A percentile compares a stretch with the other conserved stretches of the same genome.
These are phyloP conservation scores for Penicillium paneum DNA, from an alignment of 2,329 filamentous ascomycete species.

Conservation along the genomic window DNA sequence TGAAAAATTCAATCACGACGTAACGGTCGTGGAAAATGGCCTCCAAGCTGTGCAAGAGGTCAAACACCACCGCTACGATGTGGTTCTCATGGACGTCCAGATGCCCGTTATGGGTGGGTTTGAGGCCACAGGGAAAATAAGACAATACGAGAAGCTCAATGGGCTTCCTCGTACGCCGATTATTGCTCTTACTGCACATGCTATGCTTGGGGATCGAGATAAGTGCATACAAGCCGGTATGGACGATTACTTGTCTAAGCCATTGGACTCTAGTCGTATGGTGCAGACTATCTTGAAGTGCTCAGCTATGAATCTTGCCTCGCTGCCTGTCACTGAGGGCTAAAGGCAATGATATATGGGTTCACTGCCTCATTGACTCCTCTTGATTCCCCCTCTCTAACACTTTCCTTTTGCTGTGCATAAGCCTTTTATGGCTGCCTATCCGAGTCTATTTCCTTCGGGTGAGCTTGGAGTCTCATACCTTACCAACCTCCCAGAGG, in stretches of 20 bases:
- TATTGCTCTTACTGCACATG: constrained; percentile 88
- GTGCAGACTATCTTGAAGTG: constrained; percentile 49
- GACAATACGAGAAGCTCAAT: constrained; percentile 78
- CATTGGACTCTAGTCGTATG: constrained; percentile 84
- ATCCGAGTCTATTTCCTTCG: neutral
- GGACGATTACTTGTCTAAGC: constrained; percentile 95
- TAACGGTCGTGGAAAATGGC: constrained; percentile 77
- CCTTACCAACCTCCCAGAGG: neutral
- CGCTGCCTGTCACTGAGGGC: constrained; percentile 6
- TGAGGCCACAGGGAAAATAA: constrained; percentile 86
- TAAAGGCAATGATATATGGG: neutral
- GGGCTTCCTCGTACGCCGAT: constrained; percentile 78
- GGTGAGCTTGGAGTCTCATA: too few relatives aligned
- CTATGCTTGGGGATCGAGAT: constrained; percentile 92
- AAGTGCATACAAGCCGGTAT: constrained; percentile 95
- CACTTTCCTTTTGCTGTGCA: too few relatives aligned
- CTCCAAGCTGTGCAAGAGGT: constrained; percentile 65
- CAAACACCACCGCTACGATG: constrained; percentile 81
- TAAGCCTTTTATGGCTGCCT: neutral
- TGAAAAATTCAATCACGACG: constrained; percentile 73
- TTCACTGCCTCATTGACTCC: neutral
- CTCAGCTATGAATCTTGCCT: constrained; percentile 16
- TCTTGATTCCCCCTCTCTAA: too few relatives aligned
- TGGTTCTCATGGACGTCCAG: constrained; percentile 94
- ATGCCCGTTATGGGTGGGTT: constrained; percentile 98